Percentiles rank a stretch among this genome's conserved stretches.
Conservation (phyloP, 2,329 filamentous ascomycete genomes). For the Graphiopsis chlorocephala region DNA sequence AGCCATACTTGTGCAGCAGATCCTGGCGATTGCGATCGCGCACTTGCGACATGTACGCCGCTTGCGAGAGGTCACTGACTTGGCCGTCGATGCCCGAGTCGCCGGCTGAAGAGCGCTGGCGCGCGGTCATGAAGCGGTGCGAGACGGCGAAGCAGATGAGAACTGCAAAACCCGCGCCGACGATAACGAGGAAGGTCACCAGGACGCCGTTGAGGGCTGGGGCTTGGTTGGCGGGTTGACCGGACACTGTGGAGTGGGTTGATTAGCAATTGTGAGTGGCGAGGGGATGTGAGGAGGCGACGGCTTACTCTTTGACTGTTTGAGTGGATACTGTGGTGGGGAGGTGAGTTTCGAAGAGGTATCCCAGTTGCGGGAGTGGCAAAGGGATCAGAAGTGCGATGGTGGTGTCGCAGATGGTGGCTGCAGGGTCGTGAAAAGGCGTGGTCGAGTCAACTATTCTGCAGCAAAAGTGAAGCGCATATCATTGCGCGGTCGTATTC, state of each 20-base stretch:
- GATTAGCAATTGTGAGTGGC: not conserved
- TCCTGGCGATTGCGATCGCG: constrained; percentile 15
- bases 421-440: not conserved
- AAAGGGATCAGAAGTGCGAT: not conserved
- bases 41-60: constrained; percentile 14
- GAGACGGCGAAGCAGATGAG: constrained; percentile 37
- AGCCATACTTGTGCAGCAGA: constrained; percentile 14
- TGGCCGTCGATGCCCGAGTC: not conserved
- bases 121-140: constrained; percentile 11
- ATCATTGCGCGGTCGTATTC: not conserved
- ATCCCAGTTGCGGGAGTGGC: not conserved
- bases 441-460: not conserved
- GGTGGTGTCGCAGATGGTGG: not conserved
- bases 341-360: not conserved
- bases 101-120: not conserved
- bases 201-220: constrained; percentile 15
- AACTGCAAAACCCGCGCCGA: constrained; percentile 58
- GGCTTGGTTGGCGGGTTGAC: constrained; percentile 13
- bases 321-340: not conserved
- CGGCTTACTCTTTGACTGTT: not conserved
- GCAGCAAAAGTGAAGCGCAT: not conserved
- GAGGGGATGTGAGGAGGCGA: not conserved
- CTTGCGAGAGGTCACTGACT: constrained; percentile 8
- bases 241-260: constrained; percentile 2
- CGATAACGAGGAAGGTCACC: constrained; percentile 40